phyloP scores from a whole-genome alignment of 345 rosid genomes.

The Turnera subulata region DNA sequence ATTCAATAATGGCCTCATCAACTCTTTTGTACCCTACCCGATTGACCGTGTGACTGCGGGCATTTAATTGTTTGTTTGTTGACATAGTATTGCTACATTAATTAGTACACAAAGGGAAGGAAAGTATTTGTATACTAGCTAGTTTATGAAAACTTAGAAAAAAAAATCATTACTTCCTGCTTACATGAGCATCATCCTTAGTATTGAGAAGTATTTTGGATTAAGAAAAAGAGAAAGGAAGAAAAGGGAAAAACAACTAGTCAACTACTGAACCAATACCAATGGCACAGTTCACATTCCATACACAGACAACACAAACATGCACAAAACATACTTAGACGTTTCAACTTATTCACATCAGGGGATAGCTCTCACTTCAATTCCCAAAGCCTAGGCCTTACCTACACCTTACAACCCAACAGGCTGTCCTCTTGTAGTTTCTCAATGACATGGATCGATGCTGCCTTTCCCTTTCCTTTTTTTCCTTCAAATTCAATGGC shows the following conservation, averaged over 20 bases:
- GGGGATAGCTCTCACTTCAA: constrained; percentile 28
- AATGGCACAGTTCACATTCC: neutral
- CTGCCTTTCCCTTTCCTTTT: constrained; percentile 22
- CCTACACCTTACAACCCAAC: constrained; percentile 44
- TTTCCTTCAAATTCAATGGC: constrained; percentile 32
- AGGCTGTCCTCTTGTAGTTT: constrained; percentile 21
- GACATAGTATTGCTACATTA: neutral
- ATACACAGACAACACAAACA: neutral
- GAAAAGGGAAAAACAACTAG: neutral
- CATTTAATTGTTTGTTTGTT: neutral
- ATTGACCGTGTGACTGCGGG: constrained; percentile 29
- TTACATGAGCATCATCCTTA: neutral
- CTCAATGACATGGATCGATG: constrained; percentile 13
- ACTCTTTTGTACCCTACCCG: constrained; percentile 7
- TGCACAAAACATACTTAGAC: constrained; percentile 1
- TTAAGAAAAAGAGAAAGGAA: neutral
- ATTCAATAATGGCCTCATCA: too few relatives aligned
- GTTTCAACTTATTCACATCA: constrained; percentile 19
- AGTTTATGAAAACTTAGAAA: neutral
- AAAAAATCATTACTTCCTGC: neutral
- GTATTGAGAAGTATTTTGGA: neutral
- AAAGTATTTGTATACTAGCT: too few relatives aligned
- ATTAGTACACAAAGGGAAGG: too few relatives aligned
- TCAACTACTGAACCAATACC: neutral
- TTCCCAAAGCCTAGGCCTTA: constrained; percentile 48